These are phyloP conservation scores for Apostasia ramifera DNA, from an alignment of 106 monocot genomes.

Conservation along the genomic window DNA sequence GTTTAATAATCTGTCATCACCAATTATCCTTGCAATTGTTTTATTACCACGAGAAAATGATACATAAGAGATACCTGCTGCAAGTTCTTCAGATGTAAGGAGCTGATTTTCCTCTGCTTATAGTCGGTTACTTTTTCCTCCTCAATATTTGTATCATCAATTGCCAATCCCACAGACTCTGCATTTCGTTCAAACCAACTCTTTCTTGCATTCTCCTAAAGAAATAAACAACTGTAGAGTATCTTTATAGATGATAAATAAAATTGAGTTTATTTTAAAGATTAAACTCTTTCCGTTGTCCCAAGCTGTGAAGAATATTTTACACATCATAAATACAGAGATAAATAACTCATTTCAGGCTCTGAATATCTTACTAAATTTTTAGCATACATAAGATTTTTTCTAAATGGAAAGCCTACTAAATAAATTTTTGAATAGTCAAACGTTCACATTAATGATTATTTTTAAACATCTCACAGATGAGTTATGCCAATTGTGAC, in stretches of 20 bases:
- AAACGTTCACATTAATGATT: too few relatives aligned
- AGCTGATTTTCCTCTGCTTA: conserved; percentile 15
- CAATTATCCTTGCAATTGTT: not conserved
- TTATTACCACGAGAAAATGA: not conserved
- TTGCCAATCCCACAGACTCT: conserved; percentile 11
- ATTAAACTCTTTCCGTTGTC: too few relatives aligned
- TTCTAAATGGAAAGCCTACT: too few relatives aligned
- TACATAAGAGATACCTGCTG: conserved; percentile 14
- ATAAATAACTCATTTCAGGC: too few relatives aligned
- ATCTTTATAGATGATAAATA: not conserved
- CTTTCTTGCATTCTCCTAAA: conserved; percentile 12
- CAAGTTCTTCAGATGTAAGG: conserved; percentile 13
- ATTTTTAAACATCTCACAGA: too few relatives aligned
- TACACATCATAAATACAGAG: too few relatives aligned
- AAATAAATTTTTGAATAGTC: too few relatives aligned
- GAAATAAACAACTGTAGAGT: not conserved
- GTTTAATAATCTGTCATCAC: not conserved
- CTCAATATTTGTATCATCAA: conserved; percentile 17
- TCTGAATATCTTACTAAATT: too few relatives aligned
- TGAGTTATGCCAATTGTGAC: too few relatives aligned
- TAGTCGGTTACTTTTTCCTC: conserved; percentile 11
- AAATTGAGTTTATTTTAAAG: too few relatives aligned
- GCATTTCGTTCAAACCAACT: conserved; percentile 22
- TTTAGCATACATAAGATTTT: too few relatives aligned
- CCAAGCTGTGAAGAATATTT: too few relatives aligned